Percentiles rank a stretch among this genome's conserved stretches.
Conservation (phyloP, 768 basidiomycete species). For the Tulasnella sp. region DNA sequence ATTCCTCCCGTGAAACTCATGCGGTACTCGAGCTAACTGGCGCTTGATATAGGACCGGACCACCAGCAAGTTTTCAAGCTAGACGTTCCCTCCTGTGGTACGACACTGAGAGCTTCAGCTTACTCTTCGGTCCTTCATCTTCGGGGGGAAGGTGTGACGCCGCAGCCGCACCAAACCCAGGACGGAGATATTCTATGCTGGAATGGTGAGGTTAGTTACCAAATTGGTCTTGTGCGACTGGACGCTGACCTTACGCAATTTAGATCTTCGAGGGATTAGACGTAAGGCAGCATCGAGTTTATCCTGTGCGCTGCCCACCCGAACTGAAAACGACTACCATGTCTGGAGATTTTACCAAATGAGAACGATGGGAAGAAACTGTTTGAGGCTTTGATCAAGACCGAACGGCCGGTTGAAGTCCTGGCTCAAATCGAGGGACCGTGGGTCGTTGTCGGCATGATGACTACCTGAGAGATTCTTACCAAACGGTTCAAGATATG, state of each 20-base stretch:
- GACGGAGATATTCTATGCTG: constrained; percentile 31
- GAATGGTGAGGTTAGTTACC: constrained; percentile 31
- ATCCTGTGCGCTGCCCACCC: neutral
- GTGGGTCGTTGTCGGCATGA: neutral
- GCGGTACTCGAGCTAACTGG: neutral
- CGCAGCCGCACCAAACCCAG: constrained; percentile 32
- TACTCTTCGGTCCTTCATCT: constrained; percentile 36
- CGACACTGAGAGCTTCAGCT: neutral
- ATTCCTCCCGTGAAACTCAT: neutral
- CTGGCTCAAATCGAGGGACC: constrained; percentile 35
- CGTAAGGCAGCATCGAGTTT: neutral
- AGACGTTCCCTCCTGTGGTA: too few relatives aligned
- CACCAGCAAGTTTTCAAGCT: neutral
- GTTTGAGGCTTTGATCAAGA: constrained; percentile 26
- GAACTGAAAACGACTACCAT: neutral
- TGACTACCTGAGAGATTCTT: neutral
- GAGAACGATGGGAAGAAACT: constrained; percentile 34
- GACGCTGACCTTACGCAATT: neutral
- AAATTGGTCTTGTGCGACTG: neutral
- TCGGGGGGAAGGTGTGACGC: constrained; percentile 32
- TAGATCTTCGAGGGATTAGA: constrained; percentile 23
- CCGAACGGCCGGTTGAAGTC: constrained; percentile 17
- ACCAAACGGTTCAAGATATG: constrained; percentile 29
- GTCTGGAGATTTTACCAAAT: constrained; percentile 16
- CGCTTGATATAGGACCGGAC: neutral